Evolutionary conservation across 768 basidiomycete species (phyloP).

Genomic region (Myochromella boudieri): DNA sequence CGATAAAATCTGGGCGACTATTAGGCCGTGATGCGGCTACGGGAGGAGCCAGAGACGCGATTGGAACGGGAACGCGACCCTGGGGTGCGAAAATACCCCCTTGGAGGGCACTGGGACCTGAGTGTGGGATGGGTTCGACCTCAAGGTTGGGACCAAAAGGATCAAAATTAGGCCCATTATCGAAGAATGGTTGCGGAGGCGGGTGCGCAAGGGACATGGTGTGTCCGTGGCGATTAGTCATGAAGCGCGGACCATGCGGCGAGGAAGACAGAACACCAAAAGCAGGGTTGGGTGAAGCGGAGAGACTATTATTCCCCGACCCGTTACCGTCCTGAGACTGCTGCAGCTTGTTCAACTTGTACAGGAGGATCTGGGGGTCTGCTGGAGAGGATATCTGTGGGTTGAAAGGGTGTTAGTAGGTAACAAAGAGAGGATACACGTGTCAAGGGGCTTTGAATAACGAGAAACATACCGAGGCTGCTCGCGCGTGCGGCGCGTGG

Average conservation of each 20-base stretch:
- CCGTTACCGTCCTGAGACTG: conserved; percentile 60
- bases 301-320: conserved; percentile 43
- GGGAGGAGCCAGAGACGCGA: conserved; percentile 44
- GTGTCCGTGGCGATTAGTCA: conserved; percentile 63
- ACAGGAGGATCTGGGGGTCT: conserved; percentile 77
- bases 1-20: conserved; percentile 68
- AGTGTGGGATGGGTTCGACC: conserved; percentile 18
- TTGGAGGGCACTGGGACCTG: conserved; percentile 19
- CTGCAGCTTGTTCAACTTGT: conserved; percentile 83
- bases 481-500: conserved; percentile 76
- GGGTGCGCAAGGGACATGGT: conserved; percentile 71
- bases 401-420: not conserved
- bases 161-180: conserved; percentile 45
- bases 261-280: conserved; percentile 51
- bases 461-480: conserved; percentile 68
- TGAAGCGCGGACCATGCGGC: conserved; percentile 42
- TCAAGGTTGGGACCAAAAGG: conserved; percentile 63
- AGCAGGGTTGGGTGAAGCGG: conserved; percentile 65
- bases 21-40: conserved; percentile 44
- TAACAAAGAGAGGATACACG: conserved; percentile 16
- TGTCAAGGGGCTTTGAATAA: conserved; percentile 19
- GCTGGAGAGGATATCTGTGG: conserved; percentile 95
- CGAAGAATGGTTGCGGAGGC: conserved; percentile 39
- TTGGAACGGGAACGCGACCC: conserved; percentile 48
- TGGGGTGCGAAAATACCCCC: conserved; percentile 52